Evolutionary conservation across 2,329 filamentous ascomycete genomes (phyloP), one percentile per base, ranked within the genome.

Genomic region (Penicillium griseofulvum): DNA sequence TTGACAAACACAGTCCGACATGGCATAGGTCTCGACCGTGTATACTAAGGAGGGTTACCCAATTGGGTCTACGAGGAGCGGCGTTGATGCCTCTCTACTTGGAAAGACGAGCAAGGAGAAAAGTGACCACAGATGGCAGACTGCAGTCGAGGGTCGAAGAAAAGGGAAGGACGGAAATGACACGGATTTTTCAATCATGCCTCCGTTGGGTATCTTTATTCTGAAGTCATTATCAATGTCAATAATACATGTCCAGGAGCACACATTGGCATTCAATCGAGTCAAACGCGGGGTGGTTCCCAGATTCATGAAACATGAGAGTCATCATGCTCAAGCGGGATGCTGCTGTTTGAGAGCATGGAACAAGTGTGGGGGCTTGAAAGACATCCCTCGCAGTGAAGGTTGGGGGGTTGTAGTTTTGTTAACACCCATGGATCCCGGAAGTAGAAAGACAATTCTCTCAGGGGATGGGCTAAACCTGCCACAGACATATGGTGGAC

Each of bases 1-100:
- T 56, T 76, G 71, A 76, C 72, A 74, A 75, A 74, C 71, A 75
- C 71, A 76, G 69, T 62, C 71, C 66, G 69, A 74, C 73, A 76
- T 71, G 66, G 71, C 59, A 46, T 60, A 61, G 59, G 68, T 71
- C 72, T 64, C 67, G 69, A 68, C 70, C 72, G 71, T 74, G 73
- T 68, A 75, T 76, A 76, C 72, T 74, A 62, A 70, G 70, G 72
- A 75, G 68, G 69, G 56, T 58, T 44, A 36, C 49, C 49, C 49
- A 17, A 29, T 24, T 41, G n/a, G 50, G 44, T 53, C 50, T 53
- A 49, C 50, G 36, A 11, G 45, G 19, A 39, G 36, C 14, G 26
- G 36, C 28, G 7, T 19, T n/a, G 28, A 26, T 2, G 39, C 39
- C n/a, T 19, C 39, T 29, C 31, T 44, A 51, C n/a, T 34, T 33